These are phyloP conservation scores for Tylopilus sp. DNA, from an alignment of 1,284 basidiomycete genomes.

Conservation along the genomic window DNA sequence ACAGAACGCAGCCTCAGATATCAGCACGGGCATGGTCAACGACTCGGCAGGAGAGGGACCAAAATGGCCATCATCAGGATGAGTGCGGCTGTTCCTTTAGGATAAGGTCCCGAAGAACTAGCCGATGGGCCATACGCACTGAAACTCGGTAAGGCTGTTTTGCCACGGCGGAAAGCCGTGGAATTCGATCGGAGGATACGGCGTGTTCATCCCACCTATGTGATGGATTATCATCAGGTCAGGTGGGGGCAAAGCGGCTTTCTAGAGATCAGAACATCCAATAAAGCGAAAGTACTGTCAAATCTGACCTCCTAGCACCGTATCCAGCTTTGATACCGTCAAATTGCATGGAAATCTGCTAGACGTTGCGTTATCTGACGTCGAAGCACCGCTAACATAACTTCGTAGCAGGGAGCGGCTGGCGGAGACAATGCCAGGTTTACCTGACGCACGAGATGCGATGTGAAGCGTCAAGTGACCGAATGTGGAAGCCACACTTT, in stretches of 20 bases:
- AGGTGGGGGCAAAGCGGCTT: slow-evolving; percentile 54
- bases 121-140: slow-evolving; percentile 43
- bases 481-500: slow-evolving; percentile 10
- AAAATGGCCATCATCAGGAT: slow-evolving; percentile 13
- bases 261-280: slow-evolving; percentile 27
- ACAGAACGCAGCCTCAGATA: slow-evolving; percentile 57
- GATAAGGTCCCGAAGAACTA: slow-evolving; percentile 8
- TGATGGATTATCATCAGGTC: slow-evolving; percentile 73
- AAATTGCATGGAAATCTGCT: slow-evolving; percentile 31
- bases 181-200: slow-evolving; percentile 53
- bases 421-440: slow-evolving; percentile 46
- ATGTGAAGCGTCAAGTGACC: slow-evolving; percentile 41
- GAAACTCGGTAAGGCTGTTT: slow-evolving; percentile 67
- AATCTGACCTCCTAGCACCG: slow-evolving; percentile 55
- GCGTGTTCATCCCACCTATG: slow-evolving; percentile 37
- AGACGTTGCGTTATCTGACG: slow-evolving; percentile 4
- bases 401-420: slow-evolving; percentile 37
- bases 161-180: slow-evolving; percentile 80
- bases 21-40: slow-evolving; percentile 12
- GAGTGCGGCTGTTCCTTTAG: slow-evolving; percentile 22
- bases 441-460: slow-evolving; percentile 47
- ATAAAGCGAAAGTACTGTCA: not conserved
- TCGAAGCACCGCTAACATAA: slow-evolving; percentile 1
- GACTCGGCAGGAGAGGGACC: not conserved
- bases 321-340: slow-evolving; percentile 45